Percentiles rank a stretch among this genome's conserved stretches.
These are phyloP conservation scores for Suillus bovinus DNA, from an alignment of 768 basidiomycete genomes.

Conservation along the genomic window DNA sequence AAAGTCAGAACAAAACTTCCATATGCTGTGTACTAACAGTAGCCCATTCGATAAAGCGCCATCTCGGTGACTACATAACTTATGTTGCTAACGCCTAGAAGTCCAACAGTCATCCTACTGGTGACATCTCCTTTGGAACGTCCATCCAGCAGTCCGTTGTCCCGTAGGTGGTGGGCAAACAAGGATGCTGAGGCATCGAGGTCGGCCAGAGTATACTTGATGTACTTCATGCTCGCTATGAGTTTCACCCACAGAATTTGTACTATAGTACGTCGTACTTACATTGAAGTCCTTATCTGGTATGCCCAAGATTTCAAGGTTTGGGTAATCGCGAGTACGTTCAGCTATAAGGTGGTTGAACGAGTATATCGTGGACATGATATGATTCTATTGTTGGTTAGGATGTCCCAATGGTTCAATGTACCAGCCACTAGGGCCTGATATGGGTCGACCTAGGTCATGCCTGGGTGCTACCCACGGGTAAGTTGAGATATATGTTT, in stretches of 20 bases:
- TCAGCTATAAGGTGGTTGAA: constrained; percentile 29
- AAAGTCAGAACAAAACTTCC: neutral
- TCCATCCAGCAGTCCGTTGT: constrained; percentile 20
- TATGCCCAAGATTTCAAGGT: constrained; percentile 24
- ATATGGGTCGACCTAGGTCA: too few relatives aligned
- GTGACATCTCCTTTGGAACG: constrained; percentile 25
- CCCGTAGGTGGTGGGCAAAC: constrained; percentile 24
- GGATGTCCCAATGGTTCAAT: too few relatives aligned
- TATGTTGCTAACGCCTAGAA: constrained; percentile 29
- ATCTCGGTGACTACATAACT: constrained; percentile 28
- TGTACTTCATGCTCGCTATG: constrained; percentile 17
- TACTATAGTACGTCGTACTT: neutral
- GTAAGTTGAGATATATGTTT: too few relatives aligned
- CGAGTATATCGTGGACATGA: constrained; percentile 26
- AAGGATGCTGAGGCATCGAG: constrained; percentile 29
- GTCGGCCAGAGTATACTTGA: constrained; percentile 24
- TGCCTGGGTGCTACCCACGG: too few relatives aligned
- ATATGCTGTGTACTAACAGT: constrained; percentile 21
- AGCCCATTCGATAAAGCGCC: constrained; percentile 31
- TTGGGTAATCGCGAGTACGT: constrained; percentile 19
- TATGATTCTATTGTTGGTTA: too few relatives aligned
- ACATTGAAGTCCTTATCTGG: constrained; percentile 28
- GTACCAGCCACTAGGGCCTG: too few relatives aligned
- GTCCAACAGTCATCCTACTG: constrained; percentile 26
- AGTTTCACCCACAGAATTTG: neutral